A percentile compares a stretch with the other conserved stretches of the same genome.
These are phyloP conservation scores for Phycomyces blakesleeanus DNA, from an alignment of 192 early-diverging fungal species.

Conservation along the genomic window DNA sequence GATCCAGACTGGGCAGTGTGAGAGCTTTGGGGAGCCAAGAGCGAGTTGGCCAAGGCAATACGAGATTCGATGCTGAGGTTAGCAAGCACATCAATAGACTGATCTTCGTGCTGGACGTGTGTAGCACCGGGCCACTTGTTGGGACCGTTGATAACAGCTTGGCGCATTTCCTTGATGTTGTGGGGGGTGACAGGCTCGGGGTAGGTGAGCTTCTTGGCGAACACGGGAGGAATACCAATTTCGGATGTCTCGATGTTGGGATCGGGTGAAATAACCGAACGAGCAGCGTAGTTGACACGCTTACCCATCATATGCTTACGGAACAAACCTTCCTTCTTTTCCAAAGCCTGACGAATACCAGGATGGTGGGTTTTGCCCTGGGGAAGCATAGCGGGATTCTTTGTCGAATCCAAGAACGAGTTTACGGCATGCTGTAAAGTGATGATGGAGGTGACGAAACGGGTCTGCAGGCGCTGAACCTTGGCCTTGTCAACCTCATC, in stretches of 20 bases:
- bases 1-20: constrained; percentile 37
- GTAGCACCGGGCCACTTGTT: constrained; percentile 94
- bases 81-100: constrained; percentile 76
- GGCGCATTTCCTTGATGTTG: constrained; percentile 88
- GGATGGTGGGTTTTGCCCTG: constrained; percentile 70
- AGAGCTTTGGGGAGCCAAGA: constrained; percentile 71
- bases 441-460: constrained; percentile 45
- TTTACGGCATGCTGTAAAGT: constrained; percentile 87
- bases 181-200: constrained; percentile 96
- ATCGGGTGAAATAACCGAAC: constrained; percentile 97
- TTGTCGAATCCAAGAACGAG: constrained; percentile 89
- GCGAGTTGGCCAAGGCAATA: constrained; percentile 92
- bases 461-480: constrained; percentile 14
- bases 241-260: constrained; percentile 97
- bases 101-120: constrained; percentile 93
- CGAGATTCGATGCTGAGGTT: constrained; percentile 81
- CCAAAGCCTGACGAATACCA: constrained; percentile 92
- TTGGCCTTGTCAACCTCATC: constrained; percentile 17
- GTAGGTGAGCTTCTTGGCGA: constrained; percentile 92
- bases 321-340: constrained; percentile 99
- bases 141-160: constrained; percentile 94
- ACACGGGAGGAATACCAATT: constrained; percentile 95
- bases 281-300: constrained; percentile 98
- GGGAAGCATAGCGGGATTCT: constrained; percentile 62
- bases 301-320: constrained; percentile 99